A percentile compares a stretch with the other conserved stretches of the same genome.
phyloP scores from a whole-genome alignment of 805 yeast genomes.

The Ogataea zsoltii region DNA sequence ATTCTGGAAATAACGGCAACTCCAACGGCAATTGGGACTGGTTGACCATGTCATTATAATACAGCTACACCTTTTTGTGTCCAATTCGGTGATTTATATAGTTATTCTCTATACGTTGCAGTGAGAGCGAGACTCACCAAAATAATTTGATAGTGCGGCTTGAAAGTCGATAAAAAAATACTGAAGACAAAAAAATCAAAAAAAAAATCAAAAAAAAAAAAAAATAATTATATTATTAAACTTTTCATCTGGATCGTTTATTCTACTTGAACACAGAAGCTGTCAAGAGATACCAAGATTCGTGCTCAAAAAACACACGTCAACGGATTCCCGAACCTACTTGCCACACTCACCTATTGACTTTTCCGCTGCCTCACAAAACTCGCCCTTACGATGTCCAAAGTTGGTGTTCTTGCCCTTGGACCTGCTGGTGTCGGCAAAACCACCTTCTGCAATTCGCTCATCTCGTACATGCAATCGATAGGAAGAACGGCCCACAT shows the following conservation, averaged over 20 bases:
- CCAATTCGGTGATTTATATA: background rate
- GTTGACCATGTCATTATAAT: constrained; percentile 44
- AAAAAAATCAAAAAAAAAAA: background rate
- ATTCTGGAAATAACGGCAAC: constrained; percentile 11
- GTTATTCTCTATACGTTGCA: background rate
- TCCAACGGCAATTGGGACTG: constrained; percentile 43
- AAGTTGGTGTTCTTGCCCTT: constrained; percentile 89
- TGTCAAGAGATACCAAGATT: no score
- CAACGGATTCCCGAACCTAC: no score
- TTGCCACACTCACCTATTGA: no score
- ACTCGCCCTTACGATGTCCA: constrained; percentile 61
- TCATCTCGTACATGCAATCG: constrained; percentile 84
- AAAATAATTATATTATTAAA: no score
- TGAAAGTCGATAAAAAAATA: no score
- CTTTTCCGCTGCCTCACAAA: background rate
- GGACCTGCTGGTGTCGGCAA: constrained; percentile 99
- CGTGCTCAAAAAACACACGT: no score
- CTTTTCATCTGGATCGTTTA: no score
- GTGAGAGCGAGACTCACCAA: no score
- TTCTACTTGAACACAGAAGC: no score
- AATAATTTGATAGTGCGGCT: no score
- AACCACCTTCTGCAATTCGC: constrained; percentile 86
- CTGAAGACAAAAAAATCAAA: background rate
- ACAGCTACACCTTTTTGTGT: background rate
- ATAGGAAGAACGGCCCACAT: constrained; percentile 92